Conservation (phyloP, 176 grass and related monocot species). For the Ampelocalamus luodianensis region DNA sequence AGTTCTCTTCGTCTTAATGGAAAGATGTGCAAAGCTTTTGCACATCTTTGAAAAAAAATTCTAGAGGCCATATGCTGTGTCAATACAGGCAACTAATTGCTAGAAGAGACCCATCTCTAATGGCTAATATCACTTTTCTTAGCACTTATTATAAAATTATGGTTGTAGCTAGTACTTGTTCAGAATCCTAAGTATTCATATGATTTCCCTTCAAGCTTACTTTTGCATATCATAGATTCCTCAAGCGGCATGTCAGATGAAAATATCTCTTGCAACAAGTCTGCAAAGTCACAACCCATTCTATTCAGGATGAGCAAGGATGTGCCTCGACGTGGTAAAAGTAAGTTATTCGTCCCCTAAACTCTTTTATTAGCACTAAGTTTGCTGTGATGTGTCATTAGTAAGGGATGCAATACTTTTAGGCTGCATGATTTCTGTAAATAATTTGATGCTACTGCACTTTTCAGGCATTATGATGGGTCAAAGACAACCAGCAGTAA, state of each 20-base stretch:
- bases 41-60: too few species aligned
- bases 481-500: conserved; percentile 53
- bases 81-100: conserved; percentile 2
- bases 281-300: conserved; percentile 27
- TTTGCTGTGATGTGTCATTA: not conserved
- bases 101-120: conserved; percentile 7
- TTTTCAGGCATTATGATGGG: conserved; percentile 47
- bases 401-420: conserved; percentile 19
- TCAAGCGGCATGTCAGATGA: conserved; percentile 34
- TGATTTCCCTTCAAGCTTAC: conserved; percentile 23
- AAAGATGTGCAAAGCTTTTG: too few species aligned
- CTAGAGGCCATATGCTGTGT: conserved; percentile 6
- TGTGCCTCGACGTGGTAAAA: conserved; percentile 44
- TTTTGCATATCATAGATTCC: conserved; percentile 36
- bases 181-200: conserved; percentile 21
- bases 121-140: conserved; percentile 21
- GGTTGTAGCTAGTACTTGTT: conserved; percentile 27
- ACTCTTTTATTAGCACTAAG: conserved; percentile 11
- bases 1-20: too few species aligned
- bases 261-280: conserved; percentile 28
- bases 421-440: conserved; percentile 16
- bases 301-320: conserved; percentile 24
- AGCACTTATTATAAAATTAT: not conserved
- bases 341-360: conserved; percentile 42
- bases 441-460: conserved; percentile 39